These are phyloP conservation scores for Ophiobolus disseminans DNA, from an alignment of 2,329 filamentous ascomycete species.

Conservation along the genomic window DNA sequence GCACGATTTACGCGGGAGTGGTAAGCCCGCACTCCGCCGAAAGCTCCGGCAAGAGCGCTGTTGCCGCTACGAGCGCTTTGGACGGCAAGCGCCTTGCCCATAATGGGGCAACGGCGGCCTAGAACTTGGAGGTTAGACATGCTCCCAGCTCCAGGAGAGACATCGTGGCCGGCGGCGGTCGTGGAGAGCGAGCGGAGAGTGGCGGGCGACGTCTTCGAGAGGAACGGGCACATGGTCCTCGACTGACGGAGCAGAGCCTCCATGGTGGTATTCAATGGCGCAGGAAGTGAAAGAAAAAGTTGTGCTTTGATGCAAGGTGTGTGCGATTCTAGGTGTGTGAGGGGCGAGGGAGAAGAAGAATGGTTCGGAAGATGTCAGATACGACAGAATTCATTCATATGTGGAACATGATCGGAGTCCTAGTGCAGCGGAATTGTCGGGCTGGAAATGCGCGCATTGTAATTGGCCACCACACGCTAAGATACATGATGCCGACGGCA, in stretches of 20 bases:
- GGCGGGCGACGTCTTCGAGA: conserved; percentile 91
- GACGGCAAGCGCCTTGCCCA: conserved; percentile 95
- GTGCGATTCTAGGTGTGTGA: background rate
- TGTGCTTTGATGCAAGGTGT: background rate
- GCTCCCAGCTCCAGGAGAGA: conserved; percentile 82
- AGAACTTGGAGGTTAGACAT: conserved; percentile 97
- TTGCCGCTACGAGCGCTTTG: conserved; percentile 66
- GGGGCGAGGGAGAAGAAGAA: conserved; percentile 3
- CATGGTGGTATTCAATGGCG: conserved; percentile 65
- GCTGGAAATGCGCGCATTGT: too few relatives aligned
- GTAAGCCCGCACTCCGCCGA: conserved; percentile 58
- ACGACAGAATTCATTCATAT: conserved; percentile 35
- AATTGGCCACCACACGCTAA: too few relatives aligned
- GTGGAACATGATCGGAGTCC: conserved; percentile 21
- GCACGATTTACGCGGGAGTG: conserved; percentile 66
- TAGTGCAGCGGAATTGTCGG: too few relatives aligned
- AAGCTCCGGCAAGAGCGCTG: conserved; percentile 56
- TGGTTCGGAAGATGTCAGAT: conserved; percentile 14
- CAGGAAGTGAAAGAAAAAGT: background rate
- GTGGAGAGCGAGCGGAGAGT: conserved; percentile 89
- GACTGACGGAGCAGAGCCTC: conserved; percentile 94
- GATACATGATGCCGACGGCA: too few relatives aligned
- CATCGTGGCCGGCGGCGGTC: conserved; percentile 68
- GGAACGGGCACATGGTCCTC: conserved; percentile 95
- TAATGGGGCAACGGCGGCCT: conserved; percentile 94